Evolutionary conservation across 768 basidiomycete species (phyloP).

Genomic region (Candolleomyces aberdarensis): DNA sequence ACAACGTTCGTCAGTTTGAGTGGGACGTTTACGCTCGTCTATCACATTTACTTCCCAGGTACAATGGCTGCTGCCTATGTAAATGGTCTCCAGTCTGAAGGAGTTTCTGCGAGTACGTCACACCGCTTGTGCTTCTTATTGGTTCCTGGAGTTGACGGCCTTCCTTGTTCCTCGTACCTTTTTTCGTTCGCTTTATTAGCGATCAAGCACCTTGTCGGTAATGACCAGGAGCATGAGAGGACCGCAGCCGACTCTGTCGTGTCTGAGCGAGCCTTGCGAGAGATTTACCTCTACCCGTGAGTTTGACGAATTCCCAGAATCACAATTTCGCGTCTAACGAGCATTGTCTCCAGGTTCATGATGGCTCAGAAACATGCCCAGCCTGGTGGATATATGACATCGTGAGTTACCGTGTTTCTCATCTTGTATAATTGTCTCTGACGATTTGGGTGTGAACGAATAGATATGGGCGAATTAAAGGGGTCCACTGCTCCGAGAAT

Average conservation of each 20-base stretch:
- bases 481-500: constrained; percentile 69
- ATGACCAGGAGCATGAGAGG: constrained; percentile 74
- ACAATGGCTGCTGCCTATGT: constrained; percentile 64
- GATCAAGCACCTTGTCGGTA: constrained; percentile 73
- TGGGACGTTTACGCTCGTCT: neutral
- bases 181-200: constrained; percentile 25
- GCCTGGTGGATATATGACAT: constrained; percentile 68
- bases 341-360: constrained; percentile 50
- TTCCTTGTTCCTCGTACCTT: neutral
- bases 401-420: constrained; percentile 30
- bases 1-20: too few species aligned
- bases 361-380: constrained; percentile 60
- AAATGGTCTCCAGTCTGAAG: constrained; percentile 62
- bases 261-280: constrained; percentile 62
- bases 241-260: constrained; percentile 62
- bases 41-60: constrained; percentile 30
- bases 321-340: neutral
- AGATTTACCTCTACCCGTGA: constrained; percentile 71
- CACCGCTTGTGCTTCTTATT: neutral
- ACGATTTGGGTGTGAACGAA: neutral
- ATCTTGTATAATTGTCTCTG: neutral
- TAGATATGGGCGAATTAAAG: constrained; percentile 74
- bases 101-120: constrained; percentile 54
- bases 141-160: neutral
- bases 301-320: constrained; percentile 12